A percentile compares a stretch with the other conserved stretches of the same genome.
phyloP scores from a whole-genome alignment of 345 rosid species.

The Citrus hindsii region DNA sequence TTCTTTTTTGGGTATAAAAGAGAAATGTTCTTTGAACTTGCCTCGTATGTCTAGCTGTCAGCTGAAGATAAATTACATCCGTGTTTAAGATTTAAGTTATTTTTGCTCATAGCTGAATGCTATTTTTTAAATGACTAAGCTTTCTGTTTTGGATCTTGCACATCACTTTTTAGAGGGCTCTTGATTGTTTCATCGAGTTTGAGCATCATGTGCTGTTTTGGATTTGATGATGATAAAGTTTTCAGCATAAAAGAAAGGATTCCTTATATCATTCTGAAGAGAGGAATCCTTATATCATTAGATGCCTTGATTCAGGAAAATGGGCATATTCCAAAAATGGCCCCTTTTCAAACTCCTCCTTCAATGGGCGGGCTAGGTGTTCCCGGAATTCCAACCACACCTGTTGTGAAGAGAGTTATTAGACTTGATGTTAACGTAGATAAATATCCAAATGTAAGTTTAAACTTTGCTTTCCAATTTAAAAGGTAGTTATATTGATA shows the following conservation, averaged over 20 bases:
- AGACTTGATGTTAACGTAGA: conserved; percentile 93
- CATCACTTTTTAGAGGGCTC: background rate
- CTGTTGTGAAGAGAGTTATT: conserved; percentile 65
- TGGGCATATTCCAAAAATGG: conserved; percentile 64
- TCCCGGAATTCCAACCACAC: conserved; percentile 55
- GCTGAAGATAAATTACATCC: background rate
- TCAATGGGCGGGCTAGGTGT: conserved; percentile 71
- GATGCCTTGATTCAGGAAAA: conserved; percentile 55
- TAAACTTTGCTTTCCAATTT: background rate
- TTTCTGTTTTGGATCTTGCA: background rate
- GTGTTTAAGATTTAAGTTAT: background rate
- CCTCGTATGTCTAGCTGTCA: background rate
- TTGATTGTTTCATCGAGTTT: background rate
- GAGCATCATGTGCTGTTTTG: background rate
- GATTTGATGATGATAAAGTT: background rate
- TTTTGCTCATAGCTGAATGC: background rate
- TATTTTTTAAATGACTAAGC: background rate
- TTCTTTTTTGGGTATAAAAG: background rate
- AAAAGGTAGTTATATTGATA: background rate
- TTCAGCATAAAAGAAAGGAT: background rate
- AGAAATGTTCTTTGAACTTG: background rate
- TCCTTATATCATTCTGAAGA: background rate
- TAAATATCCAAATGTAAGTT: conserved; percentile 77
- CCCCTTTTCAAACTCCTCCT: conserved; percentile 51
- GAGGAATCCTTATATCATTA: background rate